Base-by-base conservation (phyloP, 306 rosid species). In the Dryas octopetala region DNA sequence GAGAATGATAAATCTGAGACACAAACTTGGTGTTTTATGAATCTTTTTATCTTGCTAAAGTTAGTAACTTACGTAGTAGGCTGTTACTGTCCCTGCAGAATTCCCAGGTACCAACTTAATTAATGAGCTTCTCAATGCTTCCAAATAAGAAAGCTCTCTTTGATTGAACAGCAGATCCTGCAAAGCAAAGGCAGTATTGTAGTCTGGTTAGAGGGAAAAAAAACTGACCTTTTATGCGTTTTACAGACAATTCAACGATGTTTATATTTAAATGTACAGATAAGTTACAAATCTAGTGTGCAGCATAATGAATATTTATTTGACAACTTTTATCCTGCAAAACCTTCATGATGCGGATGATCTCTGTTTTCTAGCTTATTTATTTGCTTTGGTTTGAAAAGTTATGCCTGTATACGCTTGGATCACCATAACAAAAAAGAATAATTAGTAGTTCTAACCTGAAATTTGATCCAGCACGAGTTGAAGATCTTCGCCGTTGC, bases 41-140 rank as follows among this genome's bases (percentile, higher is more conserved):
- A 45, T 14, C 4, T 13, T 52, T 40, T 45, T 9, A 17, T 52
- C 43, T 26, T 40, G 43, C 26, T 23, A 23, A 16, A 26, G 61
- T 14, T 70, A n/a, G 26, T 45, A 82, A 81, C 93, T 80, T 87
- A 90, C 97, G 62, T 90, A 90, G 32, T 87, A 89, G 28, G 98
- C 98, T 54, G 95, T 87, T 40, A 95, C 97, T 5, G 81, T 79
- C 81, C 98, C 98, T 0, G 98, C 97, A 4, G 97, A 95, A 68
- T 90, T 84, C 9, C 83, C 83, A 6, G 97, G 88, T 15, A 90
- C 86, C 38, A 95, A 66, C 84, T 91, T 91, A 76, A 95, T 91
- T 91, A 76, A 95, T 90, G 55, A 74, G 78, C 62, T 85, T 84
- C 84, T 91, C 93, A 60, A 86, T 73, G 76, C 85, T 87, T 78